Evolutionary conservation across 208 protist species (phyloP).

Genomic region (Trypanosoma avium): DNA sequence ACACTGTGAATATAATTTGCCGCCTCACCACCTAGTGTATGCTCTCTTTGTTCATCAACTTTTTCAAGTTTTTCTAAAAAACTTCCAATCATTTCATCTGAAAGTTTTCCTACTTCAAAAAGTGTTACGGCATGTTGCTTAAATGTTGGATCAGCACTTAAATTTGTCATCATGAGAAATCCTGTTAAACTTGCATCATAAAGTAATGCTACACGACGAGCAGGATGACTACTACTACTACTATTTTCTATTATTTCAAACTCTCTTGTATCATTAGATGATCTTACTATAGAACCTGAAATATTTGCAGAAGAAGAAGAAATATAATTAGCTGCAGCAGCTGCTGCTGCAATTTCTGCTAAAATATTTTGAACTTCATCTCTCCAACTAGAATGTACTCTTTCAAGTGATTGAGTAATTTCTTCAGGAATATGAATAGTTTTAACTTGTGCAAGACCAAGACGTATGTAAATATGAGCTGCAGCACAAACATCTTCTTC

Average conservation of each 20-base stretch:
- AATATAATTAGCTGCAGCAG: too few relatives aligned
- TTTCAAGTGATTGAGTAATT: constrained; percentile 16
- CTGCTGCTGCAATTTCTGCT: neutral
- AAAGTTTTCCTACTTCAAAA: constrained; percentile 90
- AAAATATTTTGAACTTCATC: constrained; percentile 19
- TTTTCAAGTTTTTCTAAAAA: constrained; percentile 74
- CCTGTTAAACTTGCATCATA: constrained; percentile 96
- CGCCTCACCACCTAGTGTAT: constrained; percentile 78
- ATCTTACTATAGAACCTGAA: too few relatives aligned
- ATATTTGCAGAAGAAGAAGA: too few relatives aligned
- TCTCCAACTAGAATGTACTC: constrained; percentile 62
- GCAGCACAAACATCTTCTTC: constrained; percentile 90
- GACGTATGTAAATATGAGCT: constrained; percentile 86
- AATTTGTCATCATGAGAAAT: constrained; percentile 98
- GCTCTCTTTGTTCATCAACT: constrained; percentile 40
- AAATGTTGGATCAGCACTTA: constrained; percentile 81
- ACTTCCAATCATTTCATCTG: constrained; percentile 67
- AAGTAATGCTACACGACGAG: constrained; percentile 92
- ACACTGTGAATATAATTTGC: constrained; percentile 84
- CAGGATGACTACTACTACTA: constrained; percentile 30
- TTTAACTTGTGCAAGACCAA: constrained; percentile 87
- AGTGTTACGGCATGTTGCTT: constrained; percentile 91
- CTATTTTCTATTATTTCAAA: too few relatives aligned
- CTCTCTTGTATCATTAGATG: too few relatives aligned
- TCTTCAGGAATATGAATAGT: constrained; percentile 35